A percentile compares a stretch with the other conserved stretches of the same genome.
These are phyloP conservation scores for Paraphoma sp. DNA, from an alignment of 2,329 filamentous ascomycete genomes.

Conservation along the genomic window DNA sequence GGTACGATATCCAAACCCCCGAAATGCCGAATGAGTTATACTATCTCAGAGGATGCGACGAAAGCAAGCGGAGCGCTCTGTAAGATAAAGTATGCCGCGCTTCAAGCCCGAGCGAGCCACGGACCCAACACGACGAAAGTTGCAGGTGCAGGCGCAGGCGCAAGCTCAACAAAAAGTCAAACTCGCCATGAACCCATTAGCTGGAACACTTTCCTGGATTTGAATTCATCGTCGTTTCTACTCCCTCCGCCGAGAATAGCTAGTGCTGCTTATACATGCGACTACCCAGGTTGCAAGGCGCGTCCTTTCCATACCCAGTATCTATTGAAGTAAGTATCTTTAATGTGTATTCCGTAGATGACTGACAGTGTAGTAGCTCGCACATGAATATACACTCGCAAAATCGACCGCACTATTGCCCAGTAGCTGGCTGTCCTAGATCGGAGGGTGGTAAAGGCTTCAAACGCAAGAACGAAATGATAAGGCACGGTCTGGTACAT, in stretches of 20 bases:
- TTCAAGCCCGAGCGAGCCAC: too few species aligned
- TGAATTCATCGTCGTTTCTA: constrained; percentile 19
- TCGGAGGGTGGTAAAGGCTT: constrained; percentile 70
- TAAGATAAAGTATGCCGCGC: too few species aligned
- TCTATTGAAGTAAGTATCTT: constrained; percentile 69
- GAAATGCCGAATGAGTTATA: too few species aligned
- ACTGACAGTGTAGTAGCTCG: constrained; percentile 55
- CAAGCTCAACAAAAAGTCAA: too few species aligned
- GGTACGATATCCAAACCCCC: too few species aligned
- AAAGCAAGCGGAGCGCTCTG: too few species aligned
- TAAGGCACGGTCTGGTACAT: constrained; percentile 83
- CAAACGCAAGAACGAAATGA: constrained; percentile 75
- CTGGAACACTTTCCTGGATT: too few species aligned
- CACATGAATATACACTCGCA: constrained; percentile 74
- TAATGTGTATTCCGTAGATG: neutral
- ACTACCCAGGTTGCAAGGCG: constrained; percentile 70
- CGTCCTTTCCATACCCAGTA: constrained; percentile 78
- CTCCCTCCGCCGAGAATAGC: constrained; percentile 41
- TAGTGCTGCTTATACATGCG: constrained; percentile 58
- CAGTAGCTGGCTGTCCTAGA: constrained; percentile 63
- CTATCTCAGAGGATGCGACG: too few species aligned
- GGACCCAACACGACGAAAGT: too few species aligned
- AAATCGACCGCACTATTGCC: constrained; percentile 69
- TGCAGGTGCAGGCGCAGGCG: too few species aligned
- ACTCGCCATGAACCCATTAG: too few species aligned